Evolutionary conservation across 345 rosid genomes (phyloP).

Genomic region (Excoecaria cochinchinensis): DNA sequence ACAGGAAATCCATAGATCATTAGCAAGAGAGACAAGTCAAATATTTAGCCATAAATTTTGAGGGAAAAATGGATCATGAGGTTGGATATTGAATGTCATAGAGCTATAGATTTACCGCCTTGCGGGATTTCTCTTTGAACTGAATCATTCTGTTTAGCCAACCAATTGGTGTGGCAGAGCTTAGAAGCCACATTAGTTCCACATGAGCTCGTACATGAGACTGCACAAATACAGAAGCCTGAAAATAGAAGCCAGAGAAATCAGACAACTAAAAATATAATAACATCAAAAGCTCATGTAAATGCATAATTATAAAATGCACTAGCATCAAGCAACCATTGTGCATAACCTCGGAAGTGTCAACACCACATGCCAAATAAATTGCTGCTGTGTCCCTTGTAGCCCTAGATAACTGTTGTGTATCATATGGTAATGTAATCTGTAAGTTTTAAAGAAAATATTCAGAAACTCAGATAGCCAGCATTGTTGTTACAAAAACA

Average conservation of each 20-base stretch:
- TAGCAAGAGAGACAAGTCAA: not conserved
- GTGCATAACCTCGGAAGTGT: constrained; percentile 59
- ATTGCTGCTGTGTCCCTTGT: constrained; percentile 87
- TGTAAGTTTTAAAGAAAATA: constrained; percentile 15
- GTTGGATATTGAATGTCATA: constrained; percentile 16
- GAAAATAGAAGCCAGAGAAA: constrained; percentile 26
- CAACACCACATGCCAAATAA: constrained; percentile 89
- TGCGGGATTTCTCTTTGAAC: constrained; percentile 91
- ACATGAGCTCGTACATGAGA: constrained; percentile 80
- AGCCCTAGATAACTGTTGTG: constrained; percentile 60
- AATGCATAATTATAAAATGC: not conserved
- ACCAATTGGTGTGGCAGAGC: constrained; percentile 84
- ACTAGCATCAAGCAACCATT: constrained; percentile 10
- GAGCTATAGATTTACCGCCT: constrained; percentile 54
- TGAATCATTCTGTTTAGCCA: constrained; percentile 89
- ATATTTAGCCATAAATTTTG: not conserved
- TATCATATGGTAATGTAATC: constrained; percentile 79
- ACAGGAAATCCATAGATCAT: not conserved
- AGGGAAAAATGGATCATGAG: not conserved
- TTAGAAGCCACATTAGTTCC: constrained; percentile 79
- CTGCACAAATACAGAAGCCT: constrained; percentile 95
- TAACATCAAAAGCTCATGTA: not conserved
- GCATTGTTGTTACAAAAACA: not conserved
- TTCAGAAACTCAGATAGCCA: constrained; percentile 2
- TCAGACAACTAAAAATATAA: not conserved